These are phyloP conservation scores for Mycena filopes DNA, from an alignment of 768 basidiomycete genomes.

Conservation along the genomic window DNA sequence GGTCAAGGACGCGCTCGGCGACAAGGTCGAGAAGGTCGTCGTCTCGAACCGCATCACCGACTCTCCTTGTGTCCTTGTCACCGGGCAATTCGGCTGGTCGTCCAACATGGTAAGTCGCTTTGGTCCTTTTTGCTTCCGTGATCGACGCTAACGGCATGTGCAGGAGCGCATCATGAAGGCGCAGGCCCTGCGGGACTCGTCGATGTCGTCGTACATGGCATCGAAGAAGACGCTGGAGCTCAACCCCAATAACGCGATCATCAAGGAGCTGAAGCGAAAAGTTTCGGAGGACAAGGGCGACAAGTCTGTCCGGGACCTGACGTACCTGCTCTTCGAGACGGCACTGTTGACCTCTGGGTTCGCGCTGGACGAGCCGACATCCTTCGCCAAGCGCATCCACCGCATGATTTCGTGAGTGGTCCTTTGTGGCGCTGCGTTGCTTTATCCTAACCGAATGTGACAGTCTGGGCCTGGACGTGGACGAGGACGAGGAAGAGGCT, in stretches of 20 bases:
- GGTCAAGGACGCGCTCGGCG: constrained; percentile 98
- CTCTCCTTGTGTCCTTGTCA: constrained; percentile 96
- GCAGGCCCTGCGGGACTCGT: constrained; percentile 94
- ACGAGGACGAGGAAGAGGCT: constrained; percentile 74
- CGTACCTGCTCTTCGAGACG: constrained; percentile 96
- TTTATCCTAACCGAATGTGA: constrained; percentile 24
- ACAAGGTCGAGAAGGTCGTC: constrained; percentile 99
- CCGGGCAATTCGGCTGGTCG: constrained; percentile 99
- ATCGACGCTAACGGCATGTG: constrained; percentile 15
- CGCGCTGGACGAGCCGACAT: constrained; percentile 93
- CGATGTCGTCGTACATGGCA: constrained; percentile 99
- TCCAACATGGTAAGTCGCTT: constrained; percentile 87
- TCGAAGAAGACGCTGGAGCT: constrained; percentile 98
- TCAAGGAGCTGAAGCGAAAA: constrained; percentile 96
- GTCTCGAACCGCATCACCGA: constrained; percentile 98
- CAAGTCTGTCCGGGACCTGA: constrained; percentile 98
- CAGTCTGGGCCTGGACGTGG: constrained; percentile 87
- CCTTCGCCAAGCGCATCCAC: constrained; percentile 96
- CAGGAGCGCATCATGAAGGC: constrained; percentile 99
- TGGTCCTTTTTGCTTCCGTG: neutral
- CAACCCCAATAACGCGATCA: constrained; percentile 90
- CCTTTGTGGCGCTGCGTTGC: constrained; percentile 4
- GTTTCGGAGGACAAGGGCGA: constrained; percentile 97
- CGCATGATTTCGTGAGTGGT: constrained; percentile 90
- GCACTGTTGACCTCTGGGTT: constrained; percentile 95